A percentile compares a stretch with the other conserved stretches of the same genome.
These are phyloP conservation scores for Jimgerdemannia lactiflua DNA, from an alignment of 192 early-diverging fungal genomes.

Conservation along the genomic window DNA sequence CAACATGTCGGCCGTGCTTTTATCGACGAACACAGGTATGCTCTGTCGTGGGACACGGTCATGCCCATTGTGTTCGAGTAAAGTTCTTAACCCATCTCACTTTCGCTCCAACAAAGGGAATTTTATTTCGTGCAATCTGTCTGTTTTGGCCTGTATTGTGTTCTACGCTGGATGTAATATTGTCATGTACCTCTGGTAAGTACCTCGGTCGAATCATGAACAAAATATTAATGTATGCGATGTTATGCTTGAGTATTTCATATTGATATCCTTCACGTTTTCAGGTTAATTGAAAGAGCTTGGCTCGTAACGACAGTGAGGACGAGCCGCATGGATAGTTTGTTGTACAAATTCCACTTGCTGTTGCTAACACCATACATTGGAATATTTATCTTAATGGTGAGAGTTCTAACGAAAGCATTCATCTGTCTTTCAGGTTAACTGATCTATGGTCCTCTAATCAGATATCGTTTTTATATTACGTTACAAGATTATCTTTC, in stretches of 20 bases:
- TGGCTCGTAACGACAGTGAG: slow-evolving; percentile 24
- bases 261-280: neutral
- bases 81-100: neutral
- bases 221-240: too few relatives aligned
- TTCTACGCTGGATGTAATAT: slow-evolving; percentile 43
- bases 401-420: neutral
- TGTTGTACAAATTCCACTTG: slow-evolving; percentile 26
- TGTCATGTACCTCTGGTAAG: slow-evolving; percentile 33
- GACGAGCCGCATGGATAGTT: slow-evolving; percentile 16
- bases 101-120: slow-evolving; percentile 18
- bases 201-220: neutral
- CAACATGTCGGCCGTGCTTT: slow-evolving; percentile 29
- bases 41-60: neutral
- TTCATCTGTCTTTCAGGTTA: neutral
- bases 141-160: slow-evolving; percentile 31
- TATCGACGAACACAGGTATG: slow-evolving; percentile 42
- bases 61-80: neutral
- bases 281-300: slow-evolving; percentile 30
- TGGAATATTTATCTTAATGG: slow-evolving; percentile 32
- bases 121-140: slow-evolving; percentile 33
- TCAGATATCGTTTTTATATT: neutral
- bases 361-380: slow-evolving; percentile 24
- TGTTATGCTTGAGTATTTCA: neutral
- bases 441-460: neutral
- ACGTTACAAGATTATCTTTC: slow-evolving; percentile 20